A percentile compares a stretch with the other conserved stretches of the same genome.
Evolutionary conservation across 106 monocot genomes (phyloP).

Genomic region (Allium fistulosum): DNA sequence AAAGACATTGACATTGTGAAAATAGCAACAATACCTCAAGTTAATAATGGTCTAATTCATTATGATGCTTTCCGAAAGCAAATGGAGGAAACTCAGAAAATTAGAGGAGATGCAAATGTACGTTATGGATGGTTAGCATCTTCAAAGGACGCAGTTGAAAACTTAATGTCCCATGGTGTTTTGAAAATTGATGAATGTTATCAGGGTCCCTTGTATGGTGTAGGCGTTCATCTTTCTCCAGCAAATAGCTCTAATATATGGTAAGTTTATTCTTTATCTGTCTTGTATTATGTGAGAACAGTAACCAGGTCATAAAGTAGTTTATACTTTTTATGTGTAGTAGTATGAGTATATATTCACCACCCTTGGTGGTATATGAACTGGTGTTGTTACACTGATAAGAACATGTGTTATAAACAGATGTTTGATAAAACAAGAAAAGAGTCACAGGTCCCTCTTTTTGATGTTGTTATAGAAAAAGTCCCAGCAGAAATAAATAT

Average conservation of each 20-base stretch:
- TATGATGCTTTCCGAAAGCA: slow-evolving; percentile 62
- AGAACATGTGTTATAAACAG: no score
- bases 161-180: slow-evolving; percentile 45
- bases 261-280: slow-evolving; percentile 23
- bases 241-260: slow-evolving; percentile 54
- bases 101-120: slow-evolving; percentile 74
- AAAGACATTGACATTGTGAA: slow-evolving; percentile 68
- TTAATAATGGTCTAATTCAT: slow-evolving; percentile 36
- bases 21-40: slow-evolving; percentile 38
- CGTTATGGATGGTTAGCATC: slow-evolving; percentile 85
- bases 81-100: slow-evolving; percentile 30
- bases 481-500: no score
- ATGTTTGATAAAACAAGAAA: no score
- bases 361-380: no score
- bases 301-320: no score
- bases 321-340: no score
- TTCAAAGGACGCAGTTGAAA: slow-evolving; percentile 44
- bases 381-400: no score
- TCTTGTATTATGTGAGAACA: background rate
- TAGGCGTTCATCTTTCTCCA: slow-evolving; percentile 63
- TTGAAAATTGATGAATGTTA: slow-evolving; percentile 27
- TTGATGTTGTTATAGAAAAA: no score
- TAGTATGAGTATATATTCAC: no score
- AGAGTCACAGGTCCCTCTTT: no score
- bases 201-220: slow-evolving; percentile 19